These are phyloP conservation scores for Solanum raphanifolium DNA, from an alignment of 257 asterid genomes.

Conservation along the genomic window DNA sequence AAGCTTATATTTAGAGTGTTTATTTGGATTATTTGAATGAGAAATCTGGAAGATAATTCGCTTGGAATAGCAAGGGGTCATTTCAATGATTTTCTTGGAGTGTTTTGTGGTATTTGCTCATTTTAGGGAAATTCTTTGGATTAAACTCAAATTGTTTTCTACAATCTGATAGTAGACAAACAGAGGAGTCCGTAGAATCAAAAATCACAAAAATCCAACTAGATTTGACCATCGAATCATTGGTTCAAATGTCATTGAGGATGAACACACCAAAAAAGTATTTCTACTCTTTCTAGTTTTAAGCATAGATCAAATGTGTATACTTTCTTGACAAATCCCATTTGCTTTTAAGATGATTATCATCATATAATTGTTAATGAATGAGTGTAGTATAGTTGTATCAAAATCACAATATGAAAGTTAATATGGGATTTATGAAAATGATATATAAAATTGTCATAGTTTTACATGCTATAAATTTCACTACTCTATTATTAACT, in stretches of 20 bases:
- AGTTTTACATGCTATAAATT: neutral
- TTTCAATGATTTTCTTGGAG: neutral
- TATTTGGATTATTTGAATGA: neutral
- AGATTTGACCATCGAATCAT: slow-evolving; percentile 10
- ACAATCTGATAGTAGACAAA: slow-evolving; percentile 1
- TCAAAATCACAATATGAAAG: neutral
- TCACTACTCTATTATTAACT: neutral
- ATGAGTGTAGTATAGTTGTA: neutral
- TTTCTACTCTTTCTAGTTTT: neutral
- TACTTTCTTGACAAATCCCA: neutral
- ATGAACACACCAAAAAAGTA: slow-evolving; percentile 38
- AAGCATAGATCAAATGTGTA: neutral
- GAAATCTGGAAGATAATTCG: slow-evolving; percentile 14
- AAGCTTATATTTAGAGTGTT: slow-evolving; percentile 21
- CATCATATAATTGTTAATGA: neutral
- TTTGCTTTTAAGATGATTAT: neutral
- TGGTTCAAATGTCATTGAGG: slow-evolving; percentile 20
- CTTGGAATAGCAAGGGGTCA: slow-evolving; percentile 37
- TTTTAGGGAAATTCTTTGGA: slow-evolving; percentile 14
- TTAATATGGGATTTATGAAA: neutral
- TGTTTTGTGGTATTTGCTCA: slow-evolving; percentile 13
- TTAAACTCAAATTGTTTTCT: neutral
- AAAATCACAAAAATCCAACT: slow-evolving; percentile 14
- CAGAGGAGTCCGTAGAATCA: slow-evolving; percentile 12
- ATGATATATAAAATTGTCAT: neutral